Conservation (phyloP, 352 stramenopile genomes). For the Pythium sukuiense region DNA sequence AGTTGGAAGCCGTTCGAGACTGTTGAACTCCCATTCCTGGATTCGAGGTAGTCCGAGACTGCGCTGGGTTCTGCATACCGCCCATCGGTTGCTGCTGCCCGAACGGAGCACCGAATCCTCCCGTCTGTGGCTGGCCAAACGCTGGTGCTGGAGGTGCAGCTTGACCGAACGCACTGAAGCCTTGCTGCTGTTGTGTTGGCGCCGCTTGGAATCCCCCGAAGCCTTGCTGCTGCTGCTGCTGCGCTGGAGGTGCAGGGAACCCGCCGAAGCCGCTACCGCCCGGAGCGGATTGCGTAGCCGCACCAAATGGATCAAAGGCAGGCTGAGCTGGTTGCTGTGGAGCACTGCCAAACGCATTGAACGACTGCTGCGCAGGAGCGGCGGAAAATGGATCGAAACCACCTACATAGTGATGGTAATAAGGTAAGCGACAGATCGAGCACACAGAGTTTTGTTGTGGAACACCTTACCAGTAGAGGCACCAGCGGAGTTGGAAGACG, state of each 20-base stretch:
- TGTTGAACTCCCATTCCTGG: conserved; percentile 30
- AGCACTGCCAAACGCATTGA: conserved; percentile 53
- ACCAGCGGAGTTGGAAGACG: conserved; percentile 27
- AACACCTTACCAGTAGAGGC: not conserved
- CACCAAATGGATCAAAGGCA: conserved; percentile 67
- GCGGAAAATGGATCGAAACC: conserved; percentile 70
- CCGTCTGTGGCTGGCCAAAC: conserved; percentile 27
- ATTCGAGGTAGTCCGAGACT: conserved; percentile 27
- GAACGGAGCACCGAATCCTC: conserved; percentile 30
- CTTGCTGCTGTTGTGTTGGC: conserved; percentile 39
- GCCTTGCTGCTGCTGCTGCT: conserved; percentile 30
- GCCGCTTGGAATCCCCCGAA: conserved; percentile 13
- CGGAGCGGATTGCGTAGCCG: conserved; percentile 29
- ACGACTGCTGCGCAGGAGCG: conserved; percentile 35
- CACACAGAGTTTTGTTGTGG: no score
- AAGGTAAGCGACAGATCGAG: not conserved
- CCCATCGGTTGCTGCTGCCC: conserved; percentile 37
- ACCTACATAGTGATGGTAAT: conserved; percentile 26
- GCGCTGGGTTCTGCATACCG: conserved; percentile 36
- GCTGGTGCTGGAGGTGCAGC: conserved; percentile 18
- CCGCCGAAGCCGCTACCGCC: conserved; percentile 37
- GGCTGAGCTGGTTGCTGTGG: conserved; percentile 42
- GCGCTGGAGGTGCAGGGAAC: conserved; percentile 34
- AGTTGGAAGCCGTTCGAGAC: conserved; percentile 50
- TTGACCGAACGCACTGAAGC: conserved; percentile 48